phyloP scores from a whole-genome alignment of 768 basidiomycete genomes.

The Postia placenta region DNA sequence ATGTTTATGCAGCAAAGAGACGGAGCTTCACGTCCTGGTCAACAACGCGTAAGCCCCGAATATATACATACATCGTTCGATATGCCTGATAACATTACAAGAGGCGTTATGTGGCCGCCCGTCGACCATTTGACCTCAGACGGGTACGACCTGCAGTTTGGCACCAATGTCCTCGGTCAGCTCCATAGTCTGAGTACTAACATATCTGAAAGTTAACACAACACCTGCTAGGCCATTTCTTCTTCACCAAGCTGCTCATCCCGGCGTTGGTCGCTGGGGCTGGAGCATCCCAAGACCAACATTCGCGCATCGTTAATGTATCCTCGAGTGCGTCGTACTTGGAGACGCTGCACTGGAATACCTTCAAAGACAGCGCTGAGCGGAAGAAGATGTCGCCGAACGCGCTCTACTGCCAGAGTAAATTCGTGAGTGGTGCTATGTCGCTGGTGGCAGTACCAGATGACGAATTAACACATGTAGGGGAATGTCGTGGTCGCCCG shows the following conservation, averaged over 20 bases:
- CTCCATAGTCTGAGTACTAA: slow-evolving; percentile 24
- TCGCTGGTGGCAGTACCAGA: slow-evolving; percentile 32
- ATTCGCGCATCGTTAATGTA: slow-evolving; percentile 41
- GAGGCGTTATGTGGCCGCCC: slow-evolving; percentile 44
- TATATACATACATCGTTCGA: not conserved
- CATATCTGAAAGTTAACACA: slow-evolving; percentile 28
- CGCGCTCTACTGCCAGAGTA: slow-evolving; percentile 30
- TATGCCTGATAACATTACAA: slow-evolving; percentile 13
- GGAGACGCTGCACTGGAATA: slow-evolving; percentile 31
- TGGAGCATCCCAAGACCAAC: slow-evolving; percentile 33
- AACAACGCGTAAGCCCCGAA: slow-evolving; percentile 39
- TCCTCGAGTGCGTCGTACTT: slow-evolving; percentile 36
- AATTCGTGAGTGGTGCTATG: slow-evolving; percentile 41
- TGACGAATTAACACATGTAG: slow-evolving; percentile 41
- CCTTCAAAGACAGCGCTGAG: slow-evolving; percentile 24
- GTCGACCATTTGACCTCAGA: slow-evolving; percentile 35
- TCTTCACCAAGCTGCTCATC: slow-evolving; percentile 37
- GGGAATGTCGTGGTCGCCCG: slow-evolving; percentile 39
- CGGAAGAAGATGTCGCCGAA: slow-evolving; percentile 13
- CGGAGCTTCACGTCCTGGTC: slow-evolving; percentile 41
- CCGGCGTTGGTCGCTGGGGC: slow-evolving; percentile 37
- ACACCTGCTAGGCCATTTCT: slow-evolving; percentile 38
- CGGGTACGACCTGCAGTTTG: slow-evolving; percentile 51
- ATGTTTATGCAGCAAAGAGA: slow-evolving; percentile 32
- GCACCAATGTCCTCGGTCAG: slow-evolving; percentile 48